Base-by-base conservation (phyloP, 305 asterid species). In the Fraxinus baroniana region DNA sequence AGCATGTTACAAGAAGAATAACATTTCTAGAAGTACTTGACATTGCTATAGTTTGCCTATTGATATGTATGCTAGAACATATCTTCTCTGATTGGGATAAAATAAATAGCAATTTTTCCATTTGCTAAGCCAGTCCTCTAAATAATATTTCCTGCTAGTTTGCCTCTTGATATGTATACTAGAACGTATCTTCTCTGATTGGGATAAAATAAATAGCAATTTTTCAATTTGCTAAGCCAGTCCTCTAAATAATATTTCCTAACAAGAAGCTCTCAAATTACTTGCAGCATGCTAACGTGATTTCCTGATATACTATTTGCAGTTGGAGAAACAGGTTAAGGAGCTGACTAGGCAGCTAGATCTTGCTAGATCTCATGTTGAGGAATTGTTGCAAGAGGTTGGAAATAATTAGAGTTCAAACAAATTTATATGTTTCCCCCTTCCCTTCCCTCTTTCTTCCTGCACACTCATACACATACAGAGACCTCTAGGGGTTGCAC, bases 291-390 rank as follows among this genome's bases (percentile, higher is more conserved):
- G 46, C 68, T 85, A 70, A 81, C 81, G 49, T 83, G 76, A 49
- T 85, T 83, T 78, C 74, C 78, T 70, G 85, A 35, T 78, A 84
- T 80, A 35, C 85, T 15, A 68, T 82, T 82, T 92, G 90, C 94
- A 96, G 99, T 86, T 96, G 91, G 98, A 92, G 90, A 93, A 91
- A 86, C 97, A 96, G 90, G 90, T 90, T 78, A 90, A 82, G 87
- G 97, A 92, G 84, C 93, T 94, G 78, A 89, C 85, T 84, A 92
- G 86, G 89, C 94, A 91, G 83, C 86, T 75, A 37, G 89, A 91
- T 81, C 87, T 86, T 76, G 93, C 97, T 72, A 87, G 90, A 87
- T 92, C 94, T 80, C 94, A 88, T 77, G 87, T 94, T 77, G 87
- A 90, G 82, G 93, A 87, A 84, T 87, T 96, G 74, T 78, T 84